These are phyloP conservation scores for Leccinum sublutescens DNA, from an alignment of 768 basidiomycete species.

Conservation along the genomic window DNA sequence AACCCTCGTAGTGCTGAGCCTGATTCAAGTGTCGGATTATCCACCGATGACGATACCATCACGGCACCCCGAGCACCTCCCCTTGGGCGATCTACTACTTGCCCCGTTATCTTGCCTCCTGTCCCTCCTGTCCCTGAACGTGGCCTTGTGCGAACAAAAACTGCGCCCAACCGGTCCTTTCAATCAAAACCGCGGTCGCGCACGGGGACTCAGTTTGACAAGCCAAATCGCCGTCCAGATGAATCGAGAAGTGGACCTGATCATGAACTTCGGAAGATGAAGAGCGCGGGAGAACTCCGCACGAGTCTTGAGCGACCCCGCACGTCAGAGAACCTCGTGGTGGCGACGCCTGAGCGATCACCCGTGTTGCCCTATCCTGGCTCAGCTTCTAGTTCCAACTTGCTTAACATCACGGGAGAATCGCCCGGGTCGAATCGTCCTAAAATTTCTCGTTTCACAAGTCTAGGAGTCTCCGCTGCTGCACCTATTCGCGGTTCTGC, in stretches of 20 bases:
- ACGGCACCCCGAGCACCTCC: slow-evolving; percentile 58
- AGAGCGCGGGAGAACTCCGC: slow-evolving; percentile 81
- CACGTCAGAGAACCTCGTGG: slow-evolving; percentile 25
- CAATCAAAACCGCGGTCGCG: slow-evolving; percentile 44
- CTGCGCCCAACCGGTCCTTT: slow-evolving; percentile 62
- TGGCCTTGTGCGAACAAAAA: slow-evolving; percentile 67
- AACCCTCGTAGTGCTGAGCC: slow-evolving; percentile 45
- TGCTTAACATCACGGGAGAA: slow-evolving; percentile 40
- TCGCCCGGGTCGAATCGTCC: slow-evolving; percentile 37
- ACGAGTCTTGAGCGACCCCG: slow-evolving; percentile 31
- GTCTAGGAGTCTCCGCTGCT: slow-evolving; percentile 51
- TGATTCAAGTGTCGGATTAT: slow-evolving; percentile 26
- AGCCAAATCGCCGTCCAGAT: slow-evolving; percentile 29
- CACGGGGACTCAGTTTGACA: slow-evolving; percentile 29
- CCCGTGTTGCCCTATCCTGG: slow-evolving; percentile 50
- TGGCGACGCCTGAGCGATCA: slow-evolving; percentile 39
- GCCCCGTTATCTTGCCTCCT: slow-evolving; percentile 39
- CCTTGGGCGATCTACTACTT: slow-evolving; percentile 51
- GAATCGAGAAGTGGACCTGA: slow-evolving; percentile 46
- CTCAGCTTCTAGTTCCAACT: slow-evolving; percentile 70
- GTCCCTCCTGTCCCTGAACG: slow-evolving; percentile 31
- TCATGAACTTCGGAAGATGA: slow-evolving; percentile 76
- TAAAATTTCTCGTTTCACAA: slow-evolving; percentile 56
- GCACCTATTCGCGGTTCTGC: slow-evolving; percentile 34
- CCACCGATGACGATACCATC: slow-evolving; percentile 70